Base-by-base conservation (phyloP, 495 filamentous ascomycete genomes). In the Friedmanniomyces simplex region DNA sequence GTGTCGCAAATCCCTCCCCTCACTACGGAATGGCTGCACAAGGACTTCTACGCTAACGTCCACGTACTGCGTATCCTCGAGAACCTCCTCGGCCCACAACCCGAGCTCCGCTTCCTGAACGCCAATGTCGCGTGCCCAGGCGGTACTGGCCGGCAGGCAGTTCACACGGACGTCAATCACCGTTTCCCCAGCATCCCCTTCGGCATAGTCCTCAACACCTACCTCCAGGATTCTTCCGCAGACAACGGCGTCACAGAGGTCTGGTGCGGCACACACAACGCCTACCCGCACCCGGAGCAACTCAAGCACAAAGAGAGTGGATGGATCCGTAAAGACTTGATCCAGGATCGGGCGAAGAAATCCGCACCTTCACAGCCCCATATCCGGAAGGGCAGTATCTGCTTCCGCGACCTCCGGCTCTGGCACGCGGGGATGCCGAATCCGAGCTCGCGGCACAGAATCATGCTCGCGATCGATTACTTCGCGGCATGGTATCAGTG, bases 341-440 rank as follows among this genome's bases (percentile, higher is more conserved):
- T 81, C 11, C 71, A 75, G 18, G 59, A 67, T 47, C 67, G 71
- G 11, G 56, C 68, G 3, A 60, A 56, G n/a, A 58, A 66, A 2
- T 56, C 72, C 16, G 66, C 73, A 5, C 78, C 78, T 1, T 64
- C 68, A 21, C 80, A 82, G 62, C 76, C 76, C 1, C 52, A 64
- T 2, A 68, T 80, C 1, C 68, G 72, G 18, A 81, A 79, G 53
- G 78, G 80, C 0, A 72, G 72, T 39, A 65, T 82, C 16, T 62
- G 79, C 25, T 59, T 82, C n/a, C 69, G 80, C 5, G 79, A 82
- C 65, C 66, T 82, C 48, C 66, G 80, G 25, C 71, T 83, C 6
- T 83, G 80, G 80, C 79, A 83, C 66, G 77, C 76, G 3, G 80
- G 80, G 0, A 79, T 79, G 72, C 79, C 77, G 14, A 84, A 83